Base-by-base conservation (phyloP, 768 basidiomycete species). In the Tricholoma sp. region DNA sequence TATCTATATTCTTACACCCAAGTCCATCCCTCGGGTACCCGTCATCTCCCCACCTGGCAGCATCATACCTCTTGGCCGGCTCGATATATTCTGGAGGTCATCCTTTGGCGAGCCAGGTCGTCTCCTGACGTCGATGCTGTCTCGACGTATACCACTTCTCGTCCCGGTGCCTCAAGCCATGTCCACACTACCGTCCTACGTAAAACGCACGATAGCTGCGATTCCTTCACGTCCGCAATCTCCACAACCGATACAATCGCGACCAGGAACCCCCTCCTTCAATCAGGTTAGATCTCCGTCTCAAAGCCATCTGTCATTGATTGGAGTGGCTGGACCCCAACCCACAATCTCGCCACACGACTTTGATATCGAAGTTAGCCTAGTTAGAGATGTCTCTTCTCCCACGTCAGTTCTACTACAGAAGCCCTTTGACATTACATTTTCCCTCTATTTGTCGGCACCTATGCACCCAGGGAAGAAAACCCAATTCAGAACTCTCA, bases 21-120 rank as follows among this genome's bases (percentile, higher is more conserved):
- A 69, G 48, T 59, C 55, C 11, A 50, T 72, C 3, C 76, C 81
- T 0, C 59, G 75, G 0, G 71, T 77, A 29, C 82, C 85, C 11
- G 69, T 78, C 1, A 65, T 70, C 4, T 80, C 82, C 62, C 66
- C 78, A 1, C 86, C 91, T 0, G 95, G 95, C 2, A 79, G 79
- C 20, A 74, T 87, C 41, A 79, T 95, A 15, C 82, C 91, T 13
- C 80, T 97, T 3, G 94, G 94, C n/a, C 77, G 89, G 56, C 76
- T 96, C 20, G 93, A 97, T 65, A 87, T 98, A 45, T 82, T 84
- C 11, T 98, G 95, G 95, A 75, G 85, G 45, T 92, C 93, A 6
- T 81, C 83, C 3, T 88, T 86, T 60, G 91, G 91, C 8, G 91
- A 95, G 72, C 87, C 87, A 28, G 95, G 94, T 0, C 80, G 92